Evolutionary conservation across 495 filamentous ascomycete genomes (phyloP), one percentile per base, ranked within the genome.

Genomic region (Penicillium crystallinum): DNA sequence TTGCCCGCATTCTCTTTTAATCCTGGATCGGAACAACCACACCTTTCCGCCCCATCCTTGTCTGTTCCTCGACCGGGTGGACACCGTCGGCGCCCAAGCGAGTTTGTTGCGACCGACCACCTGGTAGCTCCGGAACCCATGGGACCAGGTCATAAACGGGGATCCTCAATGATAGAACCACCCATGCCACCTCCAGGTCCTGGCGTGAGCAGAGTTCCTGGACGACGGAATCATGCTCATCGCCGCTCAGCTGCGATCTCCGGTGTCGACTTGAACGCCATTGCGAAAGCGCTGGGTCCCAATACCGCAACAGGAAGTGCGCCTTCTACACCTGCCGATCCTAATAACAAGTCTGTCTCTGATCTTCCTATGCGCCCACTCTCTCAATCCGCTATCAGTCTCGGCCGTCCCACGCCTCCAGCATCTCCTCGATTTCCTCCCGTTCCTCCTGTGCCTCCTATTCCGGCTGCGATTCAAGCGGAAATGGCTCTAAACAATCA

Each of bases 211-310:
- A 59, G 71, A 39, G 75, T 73, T 6, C 78, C 75, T 37, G 73
- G 75, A 25, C 74, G 80, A 49, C 79, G 87, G 59, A 82, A 88
- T 17, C 91, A 96, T 70, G 84, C 84, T 11, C 91, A 95, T 72
- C 81, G 90, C 44, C 81, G 91, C 51, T 95, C 89, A n/a, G 84
- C 81, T 30, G 91, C 91, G 1, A 84, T 95, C 10, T 93, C 90
- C n/a, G 85, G 78, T 53, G 83, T 90, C 53, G 91, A 96, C 69
- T 66, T 95, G 4, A 84, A 83, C 6, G 77, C 82, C 17, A 87
- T 95, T 39, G 70, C 89, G 21, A 85, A 85, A 51, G 64, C 78
- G 3, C 64, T 81, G 17, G 70, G 69, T 48, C 37, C 73, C 43
- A 67, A 64, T 49, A 48, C 76, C 25, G 73, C 73, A 40, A 75